Conservation (phyloP, 2,329 filamentous ascomycete species). For the Colletotrichum sp. region DNA sequence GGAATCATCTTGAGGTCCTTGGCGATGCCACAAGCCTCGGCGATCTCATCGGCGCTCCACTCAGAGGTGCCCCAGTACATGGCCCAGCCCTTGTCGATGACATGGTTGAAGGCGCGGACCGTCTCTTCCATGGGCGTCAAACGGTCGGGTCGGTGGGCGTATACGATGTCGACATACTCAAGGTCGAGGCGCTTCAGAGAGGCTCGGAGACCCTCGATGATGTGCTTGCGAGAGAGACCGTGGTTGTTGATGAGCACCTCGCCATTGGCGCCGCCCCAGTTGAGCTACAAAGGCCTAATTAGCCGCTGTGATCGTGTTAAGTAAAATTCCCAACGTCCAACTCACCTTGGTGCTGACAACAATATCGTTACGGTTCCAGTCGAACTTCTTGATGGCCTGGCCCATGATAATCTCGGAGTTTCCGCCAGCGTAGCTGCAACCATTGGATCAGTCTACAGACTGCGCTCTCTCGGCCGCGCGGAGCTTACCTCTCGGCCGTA, state of each 20-base stretch:
- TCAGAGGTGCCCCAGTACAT: conserved; percentile 78
- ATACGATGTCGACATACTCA: conserved; percentile 71
- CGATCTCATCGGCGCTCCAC: conserved; percentile 73
- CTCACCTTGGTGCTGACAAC: conserved; percentile 61
- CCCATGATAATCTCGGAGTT: conserved; percentile 70
- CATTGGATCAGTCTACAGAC: conserved; percentile 25
- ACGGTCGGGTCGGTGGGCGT: conserved; percentile 72
- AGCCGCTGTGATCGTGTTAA: background rate
- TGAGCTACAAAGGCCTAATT: conserved; percentile 44
- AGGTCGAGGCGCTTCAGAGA: conserved; percentile 63
- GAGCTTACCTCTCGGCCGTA: conserved; percentile 52
- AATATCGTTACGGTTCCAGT: conserved; percentile 66
- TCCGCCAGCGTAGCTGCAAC: conserved; percentile 57
- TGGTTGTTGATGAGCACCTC: conserved; percentile 66
- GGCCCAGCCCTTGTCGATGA: conserved; percentile 71
- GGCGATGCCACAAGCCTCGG: conserved; percentile 64
- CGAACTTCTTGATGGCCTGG: conserved; percentile 63
- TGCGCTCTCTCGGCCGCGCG: background rate
- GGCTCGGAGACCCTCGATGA: conserved; percentile 63
- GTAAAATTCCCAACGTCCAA: background rate
- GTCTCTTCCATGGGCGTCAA: conserved; percentile 74
- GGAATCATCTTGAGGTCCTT: conserved; percentile 65
- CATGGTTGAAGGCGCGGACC: conserved; percentile 73
- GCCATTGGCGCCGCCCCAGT: conserved; percentile 68
- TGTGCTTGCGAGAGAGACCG: conserved; percentile 65